Evolutionary conservation across 768 basidiomycete species (phyloP), one percentile per base, ranked within the genome.

Genomic region (Boletus rubescentipes): DNA sequence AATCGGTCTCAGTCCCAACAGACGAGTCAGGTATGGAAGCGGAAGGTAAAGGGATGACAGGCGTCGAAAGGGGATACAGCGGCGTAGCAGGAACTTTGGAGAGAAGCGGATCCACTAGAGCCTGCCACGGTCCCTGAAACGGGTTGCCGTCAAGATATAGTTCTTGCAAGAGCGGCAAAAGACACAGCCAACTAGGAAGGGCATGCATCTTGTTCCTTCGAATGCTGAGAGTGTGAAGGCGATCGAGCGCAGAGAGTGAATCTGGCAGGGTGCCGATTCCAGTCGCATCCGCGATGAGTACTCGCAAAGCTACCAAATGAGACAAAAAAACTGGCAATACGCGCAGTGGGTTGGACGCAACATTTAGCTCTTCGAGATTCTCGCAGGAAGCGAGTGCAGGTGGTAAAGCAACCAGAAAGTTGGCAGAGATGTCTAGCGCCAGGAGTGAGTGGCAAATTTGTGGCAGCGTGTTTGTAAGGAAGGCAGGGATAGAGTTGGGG

Each of bases 121-220:
- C 86, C 65, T 87, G 85, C 92, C 94, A 97, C 1, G 92, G 91
- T 9, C 90, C 91, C 62, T 91, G 90, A 72, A 99, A 98, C 9
- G 95, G 93, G 68, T 99, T 99, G 16, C 86, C 89, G 58, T 98
- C 96, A n/a, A 99, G 84, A 60, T 87, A 88, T 4, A 99, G 75
- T 2, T 86, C 89, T 69, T 96, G 92, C 43, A 99, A 76, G 30
- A 80, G 79, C 18, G 85, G 81, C n/a, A 99, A 78, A 29, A 92
- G 81, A 68, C 92, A 93, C 42, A 99, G 79, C 96, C 97, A 99
- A 57, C 89, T 85, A n/a, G 97, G 95, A 16, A 98, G 80, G 8
- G 88, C 82, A 60, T 89, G 79, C 65, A 99, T 77, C 67, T 88
- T 88, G 73, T 99, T 99, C 64, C 89, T 77, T 42, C 95, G 85